A percentile compares a stretch with the other conserved stretches of the same genome.
phyloP scores from a whole-genome alignment of 495 filamentous ascomycete genomes.

The Aspergillus avenaceus region DNA sequence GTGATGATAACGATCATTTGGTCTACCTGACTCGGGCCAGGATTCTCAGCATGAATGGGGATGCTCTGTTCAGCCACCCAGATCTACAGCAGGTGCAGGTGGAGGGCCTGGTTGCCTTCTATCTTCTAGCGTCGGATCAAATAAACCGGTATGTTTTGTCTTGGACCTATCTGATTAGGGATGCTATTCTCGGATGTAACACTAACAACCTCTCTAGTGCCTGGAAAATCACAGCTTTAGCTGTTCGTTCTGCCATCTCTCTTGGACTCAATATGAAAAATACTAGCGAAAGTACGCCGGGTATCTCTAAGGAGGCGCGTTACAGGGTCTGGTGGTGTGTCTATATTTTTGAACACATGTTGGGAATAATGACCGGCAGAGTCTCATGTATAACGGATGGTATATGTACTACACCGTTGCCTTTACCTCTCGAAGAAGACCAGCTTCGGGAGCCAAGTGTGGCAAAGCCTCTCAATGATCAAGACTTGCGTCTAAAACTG shows the following conservation, averaged over 20 bases:
- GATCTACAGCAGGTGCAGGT: conserved; percentile 63
- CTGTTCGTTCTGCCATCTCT: conserved; percentile 56
- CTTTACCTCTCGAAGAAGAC: conserved; percentile 55
- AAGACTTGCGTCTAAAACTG: conserved; percentile 30
- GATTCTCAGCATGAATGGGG: conserved; percentile 50
- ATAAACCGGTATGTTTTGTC: conserved; percentile 53
- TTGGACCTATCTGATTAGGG: not conserved
- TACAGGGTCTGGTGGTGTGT: conserved; percentile 65
- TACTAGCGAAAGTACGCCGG: conserved; percentile 43
- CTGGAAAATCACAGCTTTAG: conserved; percentile 60
- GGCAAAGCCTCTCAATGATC: conserved; percentile 28
- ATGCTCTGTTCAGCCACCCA: conserved; percentile 51
- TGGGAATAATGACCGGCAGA: conserved; percentile 64
- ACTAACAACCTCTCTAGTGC: conserved; percentile 38
- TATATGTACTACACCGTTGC: conserved; percentile 58
- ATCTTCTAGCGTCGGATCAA: conserved; percentile 57
- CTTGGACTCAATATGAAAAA: conserved; percentile 64
- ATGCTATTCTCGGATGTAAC: not conserved
- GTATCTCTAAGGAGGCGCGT: conserved; percentile 57
- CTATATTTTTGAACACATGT: conserved; percentile 55
- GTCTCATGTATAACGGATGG: conserved; percentile 54
- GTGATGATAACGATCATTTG: conserved; percentile 51
- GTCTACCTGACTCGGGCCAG: conserved; percentile 60
- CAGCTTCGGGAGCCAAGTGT: conserved; percentile 30
- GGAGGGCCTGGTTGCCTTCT: conserved; percentile 55